Conservation (phyloP, 345 rosid genomes). For the Cardiospermum halicacabum region DNA sequence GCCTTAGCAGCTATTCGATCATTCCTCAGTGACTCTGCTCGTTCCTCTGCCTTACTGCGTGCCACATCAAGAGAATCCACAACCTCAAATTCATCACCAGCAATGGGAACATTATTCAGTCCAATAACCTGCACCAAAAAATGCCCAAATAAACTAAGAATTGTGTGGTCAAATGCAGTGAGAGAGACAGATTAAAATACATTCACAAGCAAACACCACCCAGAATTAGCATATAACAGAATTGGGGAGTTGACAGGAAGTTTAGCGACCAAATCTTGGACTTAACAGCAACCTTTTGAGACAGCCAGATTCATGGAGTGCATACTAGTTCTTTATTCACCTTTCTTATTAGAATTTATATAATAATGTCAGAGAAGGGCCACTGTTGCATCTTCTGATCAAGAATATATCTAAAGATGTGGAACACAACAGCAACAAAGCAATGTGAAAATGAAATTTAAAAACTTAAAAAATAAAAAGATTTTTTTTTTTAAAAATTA, state of each 20-base stretch:
- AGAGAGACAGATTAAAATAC: neutral
- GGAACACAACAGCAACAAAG: too few relatives aligned
- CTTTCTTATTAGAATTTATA: neutral
- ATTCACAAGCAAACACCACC: neutral
- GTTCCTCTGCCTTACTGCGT: slow-evolving; percentile 75
- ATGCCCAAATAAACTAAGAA: neutral
- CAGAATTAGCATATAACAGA: neutral
- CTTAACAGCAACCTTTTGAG: neutral
- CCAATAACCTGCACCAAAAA: slow-evolving; percentile 70
- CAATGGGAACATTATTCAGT: slow-evolving; percentile 70
- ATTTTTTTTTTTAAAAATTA: too few relatives aligned
- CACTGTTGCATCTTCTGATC: neutral
- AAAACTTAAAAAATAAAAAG: too few relatives aligned
- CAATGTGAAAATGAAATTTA: too few relatives aligned
- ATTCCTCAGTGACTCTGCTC: slow-evolving; percentile 62
- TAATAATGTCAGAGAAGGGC: neutral
- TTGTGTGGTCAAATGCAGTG: neutral
- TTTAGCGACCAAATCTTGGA: neutral
- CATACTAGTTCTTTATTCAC: neutral
- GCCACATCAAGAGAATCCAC: slow-evolving; percentile 79
- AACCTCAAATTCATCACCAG: slow-evolving; percentile 95
- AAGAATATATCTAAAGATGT: neutral
- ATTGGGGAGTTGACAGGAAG: neutral
- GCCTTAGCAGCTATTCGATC: slow-evolving; percentile 89
- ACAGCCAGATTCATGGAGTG: neutral